phyloP scores from a whole-genome alignment of 176 grass and related monocot species.

The Rhynchospora breviuscula region DNA sequence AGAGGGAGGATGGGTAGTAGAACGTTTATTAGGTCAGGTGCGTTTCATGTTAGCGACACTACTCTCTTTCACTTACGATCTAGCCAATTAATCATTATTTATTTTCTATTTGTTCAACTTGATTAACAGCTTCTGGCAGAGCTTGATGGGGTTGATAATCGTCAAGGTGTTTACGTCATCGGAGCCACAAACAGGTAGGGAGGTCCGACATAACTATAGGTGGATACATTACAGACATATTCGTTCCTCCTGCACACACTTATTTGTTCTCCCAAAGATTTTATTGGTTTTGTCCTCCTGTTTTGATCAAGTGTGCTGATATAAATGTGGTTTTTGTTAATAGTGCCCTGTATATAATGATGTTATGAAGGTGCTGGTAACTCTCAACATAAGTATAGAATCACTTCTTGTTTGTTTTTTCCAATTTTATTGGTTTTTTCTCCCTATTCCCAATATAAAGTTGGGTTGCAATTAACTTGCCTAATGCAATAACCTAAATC shows the following conservation, averaged over 20 bases:
- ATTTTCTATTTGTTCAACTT: conserved; percentile 16
- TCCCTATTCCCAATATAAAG: too few species aligned
- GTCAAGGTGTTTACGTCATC: conserved; percentile 76
- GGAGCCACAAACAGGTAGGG: conserved; percentile 82
- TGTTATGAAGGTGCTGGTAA: too few species aligned
- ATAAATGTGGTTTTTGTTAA: too few species aligned
- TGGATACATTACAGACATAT: not conserved
- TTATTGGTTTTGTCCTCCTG: not conserved
- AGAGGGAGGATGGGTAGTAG: conserved; percentile 51
- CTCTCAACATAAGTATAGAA: too few species aligned
- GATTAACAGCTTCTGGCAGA: conserved; percentile 55
- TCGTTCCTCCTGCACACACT: too few species aligned
- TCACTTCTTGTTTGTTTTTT: too few species aligned
- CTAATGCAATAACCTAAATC: not conserved
- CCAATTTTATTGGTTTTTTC: too few species aligned
- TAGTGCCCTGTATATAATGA: too few species aligned
- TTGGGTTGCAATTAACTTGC: not conserved
- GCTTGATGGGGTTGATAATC: conserved; percentile 65
- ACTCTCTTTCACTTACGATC: not conserved
- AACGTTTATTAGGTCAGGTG: conserved; percentile 68
- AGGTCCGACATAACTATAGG: not conserved
- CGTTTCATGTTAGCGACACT: not conserved
- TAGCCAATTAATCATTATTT: not conserved
- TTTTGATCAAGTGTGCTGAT: too few species aligned
- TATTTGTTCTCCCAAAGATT: too few species aligned